Conservation (phyloP, 176 grass and related monocot species). For the Phyllostachys edulis region DNA sequence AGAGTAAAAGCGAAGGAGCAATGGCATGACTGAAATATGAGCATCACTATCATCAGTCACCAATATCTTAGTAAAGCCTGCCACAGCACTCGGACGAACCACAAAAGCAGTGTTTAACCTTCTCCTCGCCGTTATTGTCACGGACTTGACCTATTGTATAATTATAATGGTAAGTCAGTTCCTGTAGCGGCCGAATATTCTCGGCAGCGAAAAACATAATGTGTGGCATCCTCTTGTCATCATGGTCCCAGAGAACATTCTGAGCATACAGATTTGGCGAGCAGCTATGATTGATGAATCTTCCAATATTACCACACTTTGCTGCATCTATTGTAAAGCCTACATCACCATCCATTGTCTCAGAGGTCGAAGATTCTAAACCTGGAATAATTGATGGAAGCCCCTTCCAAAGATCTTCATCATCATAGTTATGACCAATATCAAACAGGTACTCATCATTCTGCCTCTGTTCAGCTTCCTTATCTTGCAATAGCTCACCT, state of each 20-base stretch:
- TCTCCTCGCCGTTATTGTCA: slow-evolving; percentile 46
- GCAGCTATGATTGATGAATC: slow-evolving; percentile 81
- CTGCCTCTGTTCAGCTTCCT: slow-evolving; percentile 51
- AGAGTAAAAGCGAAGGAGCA: background rate
- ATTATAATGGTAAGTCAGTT: slow-evolving; percentile 77
- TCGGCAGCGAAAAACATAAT: slow-evolving; percentile 65
- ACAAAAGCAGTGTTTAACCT: slow-evolving; percentile 38
- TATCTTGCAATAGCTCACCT: slow-evolving; percentile 63
- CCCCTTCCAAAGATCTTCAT: slow-evolving; percentile 54
- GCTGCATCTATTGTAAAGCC: slow-evolving; percentile 75
- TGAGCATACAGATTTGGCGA: slow-evolving; percentile 75
- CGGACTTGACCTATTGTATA: slow-evolving; percentile 50
- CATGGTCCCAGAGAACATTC: slow-evolving; percentile 74
- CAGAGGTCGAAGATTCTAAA: slow-evolving; percentile 31
- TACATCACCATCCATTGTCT: slow-evolving; percentile 24
- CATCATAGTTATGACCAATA: slow-evolving; percentile 66
- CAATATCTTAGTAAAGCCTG: slow-evolving; percentile 47
- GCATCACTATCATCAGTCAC: slow-evolving; percentile 9
- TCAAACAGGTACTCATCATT: slow-evolving; percentile 75
- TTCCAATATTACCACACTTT: slow-evolving; percentile 54
- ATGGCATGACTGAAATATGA: slow-evolving; percentile 14
- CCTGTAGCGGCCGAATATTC: slow-evolving; percentile 67
- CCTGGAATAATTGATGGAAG: slow-evolving; percentile 37
- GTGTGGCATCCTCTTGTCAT: slow-evolving; percentile 55
- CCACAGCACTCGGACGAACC: slow-evolving; percentile 34